phyloP scores from a whole-genome alignment of 495 filamentous ascomycete species.

The Aspergillus taichungensis region DNA sequence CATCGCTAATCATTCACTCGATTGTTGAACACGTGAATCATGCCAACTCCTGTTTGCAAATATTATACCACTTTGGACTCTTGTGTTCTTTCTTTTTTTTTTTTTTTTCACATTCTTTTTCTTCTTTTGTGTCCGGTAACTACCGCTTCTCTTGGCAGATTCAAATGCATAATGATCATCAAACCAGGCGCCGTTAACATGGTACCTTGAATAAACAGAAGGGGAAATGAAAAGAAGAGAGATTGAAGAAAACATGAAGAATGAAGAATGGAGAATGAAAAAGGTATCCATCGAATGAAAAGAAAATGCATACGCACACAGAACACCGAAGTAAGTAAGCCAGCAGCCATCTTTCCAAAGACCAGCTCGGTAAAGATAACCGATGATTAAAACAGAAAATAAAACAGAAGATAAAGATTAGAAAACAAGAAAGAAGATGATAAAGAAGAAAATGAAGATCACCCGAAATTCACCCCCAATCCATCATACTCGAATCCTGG shows the following conservation, averaged over 20 bases:
- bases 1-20: too few species aligned
- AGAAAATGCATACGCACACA: too few species aligned
- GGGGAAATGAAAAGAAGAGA: too few species aligned
- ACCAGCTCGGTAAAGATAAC: background rate
- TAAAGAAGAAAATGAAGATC: background rate
- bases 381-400: background rate
- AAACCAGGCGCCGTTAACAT: background rate
- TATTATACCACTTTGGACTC: background rate
- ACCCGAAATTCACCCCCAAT: constrained; percentile 15
- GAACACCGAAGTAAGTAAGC: too few species aligned
- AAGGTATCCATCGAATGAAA: background rate
- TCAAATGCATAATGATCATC: background rate
- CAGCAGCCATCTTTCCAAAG: background rate
- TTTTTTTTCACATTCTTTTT: background rate
- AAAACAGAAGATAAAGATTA: background rate
- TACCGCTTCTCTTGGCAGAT: background rate
- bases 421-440: background rate
- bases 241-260: background rate
- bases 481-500: constrained; percentile 13
- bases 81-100: background rate
- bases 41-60: too few species aligned
- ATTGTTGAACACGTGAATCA: too few species aligned
- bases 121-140: background rate
- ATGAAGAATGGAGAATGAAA: background rate
- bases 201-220: background rate